phyloP scores from a whole-genome alignment of 1,139 yeast genomes.

The Candida dubliniensis region DNA sequence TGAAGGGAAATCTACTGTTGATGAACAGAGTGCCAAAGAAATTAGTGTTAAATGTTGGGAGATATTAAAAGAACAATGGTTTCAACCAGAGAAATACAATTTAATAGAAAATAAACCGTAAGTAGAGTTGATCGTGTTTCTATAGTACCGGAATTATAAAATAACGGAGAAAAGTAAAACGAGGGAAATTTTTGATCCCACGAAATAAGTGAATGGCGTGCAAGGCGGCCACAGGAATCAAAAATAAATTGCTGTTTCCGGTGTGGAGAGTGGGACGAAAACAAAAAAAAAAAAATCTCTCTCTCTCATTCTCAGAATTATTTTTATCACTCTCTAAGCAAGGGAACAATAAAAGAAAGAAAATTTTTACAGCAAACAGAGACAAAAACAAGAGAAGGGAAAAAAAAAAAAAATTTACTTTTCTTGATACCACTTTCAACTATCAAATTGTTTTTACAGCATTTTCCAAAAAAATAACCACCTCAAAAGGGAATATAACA shows the following conservation, averaged over 20 bases:
- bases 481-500: not conserved
- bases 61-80: slow-evolving; percentile 55
- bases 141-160: not conserved
- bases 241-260: not conserved
- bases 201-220: too few relatives aligned
- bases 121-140: not conserved
- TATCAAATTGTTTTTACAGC: not conserved
- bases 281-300: too few relatives aligned
- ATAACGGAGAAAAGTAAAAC: too few relatives aligned
- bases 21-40: slow-evolving; percentile 44
- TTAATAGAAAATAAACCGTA: slow-evolving; percentile 29
- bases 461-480: not conserved
- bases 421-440: not conserved
- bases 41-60: slow-evolving; percentile 74
- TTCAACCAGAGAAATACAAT: slow-evolving; percentile 48
- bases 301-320: too few relatives aligned
- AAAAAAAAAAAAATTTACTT: slow-evolving; percentile 1
- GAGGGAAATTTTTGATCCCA: too few relatives aligned
- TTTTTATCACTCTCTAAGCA: too few relatives aligned
- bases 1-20: slow-evolving; percentile 59
- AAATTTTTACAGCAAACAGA: not conserved
- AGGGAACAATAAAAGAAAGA: not conserved
- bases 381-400: not conserved
- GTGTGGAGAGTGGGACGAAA: not conserved
- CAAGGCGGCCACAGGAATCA: too few relatives aligned